phyloP scores from a whole-genome alignment of 2,329 filamentous ascomycete genomes.

The Exophiala spinifera region DNA sequence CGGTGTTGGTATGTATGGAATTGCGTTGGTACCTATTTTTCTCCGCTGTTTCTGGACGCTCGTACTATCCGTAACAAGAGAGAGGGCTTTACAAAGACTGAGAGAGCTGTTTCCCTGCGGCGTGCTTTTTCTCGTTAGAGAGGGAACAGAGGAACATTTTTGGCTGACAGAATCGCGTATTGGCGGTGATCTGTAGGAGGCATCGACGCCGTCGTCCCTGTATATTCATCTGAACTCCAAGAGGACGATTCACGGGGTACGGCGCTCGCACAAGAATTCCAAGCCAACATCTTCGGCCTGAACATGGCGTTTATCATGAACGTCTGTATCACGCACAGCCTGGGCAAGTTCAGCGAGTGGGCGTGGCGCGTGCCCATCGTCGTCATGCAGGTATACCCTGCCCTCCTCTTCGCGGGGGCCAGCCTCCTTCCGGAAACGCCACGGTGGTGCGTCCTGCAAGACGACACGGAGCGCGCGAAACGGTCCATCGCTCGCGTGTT shows the following conservation, averaged over 20 bases:
- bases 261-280: constrained; percentile 61
- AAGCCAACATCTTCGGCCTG: constrained; percentile 62
- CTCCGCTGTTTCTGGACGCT: too few species aligned
- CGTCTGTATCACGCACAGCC: constrained; percentile 49
- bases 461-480: constrained; percentile 50
- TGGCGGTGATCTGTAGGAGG: constrained; percentile 42
- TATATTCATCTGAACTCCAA: constrained; percentile 57
- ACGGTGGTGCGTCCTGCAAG: constrained; percentile 56
- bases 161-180: constrained; percentile 45
- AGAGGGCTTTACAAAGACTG: too few species aligned
- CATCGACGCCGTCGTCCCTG: constrained; percentile 59
- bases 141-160: too few species aligned
- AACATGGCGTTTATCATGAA: constrained; percentile 62
- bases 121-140: too few species aligned
- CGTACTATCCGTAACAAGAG: too few species aligned
- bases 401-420: constrained; percentile 53
- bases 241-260: constrained; percentile 57
- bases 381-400: constrained; percentile 58
- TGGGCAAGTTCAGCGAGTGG: constrained; percentile 59
- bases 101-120: too few species aligned
- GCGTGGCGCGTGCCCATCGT: constrained; percentile 62
- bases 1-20: constrained; percentile 28
- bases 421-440: constrained; percentile 56
- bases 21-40: not conserved
- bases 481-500: constrained; percentile 49